These are phyloP conservation scores for Chloris gayana DNA, from an alignment of 176 grass and related monocot genomes.

Conservation along the genomic window DNA sequence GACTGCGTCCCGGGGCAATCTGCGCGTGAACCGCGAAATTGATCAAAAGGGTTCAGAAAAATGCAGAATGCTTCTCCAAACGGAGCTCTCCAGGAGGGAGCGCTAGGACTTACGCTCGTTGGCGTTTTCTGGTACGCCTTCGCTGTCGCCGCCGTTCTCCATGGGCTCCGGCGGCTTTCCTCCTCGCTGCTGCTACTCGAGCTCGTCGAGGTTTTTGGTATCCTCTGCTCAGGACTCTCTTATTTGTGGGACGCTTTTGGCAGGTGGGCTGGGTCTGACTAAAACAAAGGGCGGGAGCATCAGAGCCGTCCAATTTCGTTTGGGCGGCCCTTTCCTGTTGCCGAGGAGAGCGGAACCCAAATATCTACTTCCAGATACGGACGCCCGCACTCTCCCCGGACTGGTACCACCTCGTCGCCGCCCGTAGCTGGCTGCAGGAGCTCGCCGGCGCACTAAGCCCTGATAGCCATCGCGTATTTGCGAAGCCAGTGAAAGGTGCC, in stretches of 20 bases:
- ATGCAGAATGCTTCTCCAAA: neutral
- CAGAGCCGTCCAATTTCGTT: neutral
- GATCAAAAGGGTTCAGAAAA: neutral
- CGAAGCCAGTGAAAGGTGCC: neutral
- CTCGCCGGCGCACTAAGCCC: neutral
- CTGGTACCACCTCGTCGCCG: neutral
- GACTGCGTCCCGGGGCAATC: slow-evolving; percentile 79
- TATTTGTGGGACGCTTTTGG: neutral
- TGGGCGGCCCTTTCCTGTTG: neutral
- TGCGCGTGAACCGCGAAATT: slow-evolving; percentile 34
- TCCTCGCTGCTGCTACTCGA: slow-evolving; percentile 23
- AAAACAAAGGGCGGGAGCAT: neutral
- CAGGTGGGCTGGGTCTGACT: neutral
- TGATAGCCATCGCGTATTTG: neutral
- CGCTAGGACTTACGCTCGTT: slow-evolving; percentile 58
- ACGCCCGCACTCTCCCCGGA: neutral
- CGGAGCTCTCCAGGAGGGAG: neutral
- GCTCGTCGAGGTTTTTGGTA: neutral
- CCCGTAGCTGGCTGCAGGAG: slow-evolving; percentile 8
- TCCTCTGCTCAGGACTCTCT: no score
- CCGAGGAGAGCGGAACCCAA: neutral
- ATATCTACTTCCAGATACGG: neutral
- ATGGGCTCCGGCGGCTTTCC: slow-evolving; percentile 16
- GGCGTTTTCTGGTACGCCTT: slow-evolving; percentile 56
- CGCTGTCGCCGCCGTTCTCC: slow-evolving; percentile 31